Conservation (phyloP, 208 protist species). For the Acanthamoeba triangularis region DNA sequence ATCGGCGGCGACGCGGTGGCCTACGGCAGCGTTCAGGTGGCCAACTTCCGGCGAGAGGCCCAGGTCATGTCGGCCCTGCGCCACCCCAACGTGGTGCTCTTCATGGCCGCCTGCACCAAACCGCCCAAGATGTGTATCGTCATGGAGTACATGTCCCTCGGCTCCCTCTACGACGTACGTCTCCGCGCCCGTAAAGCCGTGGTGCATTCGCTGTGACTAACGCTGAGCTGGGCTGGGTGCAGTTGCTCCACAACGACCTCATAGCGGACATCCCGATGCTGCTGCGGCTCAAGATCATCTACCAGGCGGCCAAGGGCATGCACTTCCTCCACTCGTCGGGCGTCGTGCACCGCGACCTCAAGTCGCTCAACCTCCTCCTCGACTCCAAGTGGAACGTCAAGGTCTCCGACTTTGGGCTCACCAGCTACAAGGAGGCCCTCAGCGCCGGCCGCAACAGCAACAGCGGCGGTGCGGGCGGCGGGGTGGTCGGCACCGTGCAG, state of each 20-base stretch:
- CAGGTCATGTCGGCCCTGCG: background rate
- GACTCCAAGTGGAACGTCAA: slow-evolving; percentile 18
- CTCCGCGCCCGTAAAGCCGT: no score
- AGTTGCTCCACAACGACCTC: slow-evolving; percentile 1
- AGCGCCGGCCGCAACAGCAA: no score
- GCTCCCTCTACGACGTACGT: slow-evolving; percentile 1
- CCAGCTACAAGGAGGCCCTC: background rate
- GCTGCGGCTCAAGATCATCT: background rate
- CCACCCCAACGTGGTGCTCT: slow-evolving; percentile 33
- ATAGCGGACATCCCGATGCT: background rate
- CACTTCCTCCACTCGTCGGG: slow-evolving; percentile 17
- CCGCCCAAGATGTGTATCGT: background rate
- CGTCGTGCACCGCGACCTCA: slow-evolving; percentile 29
- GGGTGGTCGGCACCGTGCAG: background rate
- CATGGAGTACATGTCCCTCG: slow-evolving; percentile 17
- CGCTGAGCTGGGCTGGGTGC: background rate
- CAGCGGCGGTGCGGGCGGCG: background rate
- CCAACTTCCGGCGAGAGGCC: background rate
- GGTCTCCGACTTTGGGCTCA: background rate
- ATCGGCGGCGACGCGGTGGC: slow-evolving; percentile 4
- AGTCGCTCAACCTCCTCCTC: background rate
- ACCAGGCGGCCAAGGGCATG: slow-evolving; percentile 17
- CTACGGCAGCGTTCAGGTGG: background rate
- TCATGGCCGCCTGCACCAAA: slow-evolving; percentile 40
- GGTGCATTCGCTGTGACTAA: no score